Evolutionary conservation across 805 yeast species (phyloP).

Genomic region (Saturnispora dispora): DNA sequence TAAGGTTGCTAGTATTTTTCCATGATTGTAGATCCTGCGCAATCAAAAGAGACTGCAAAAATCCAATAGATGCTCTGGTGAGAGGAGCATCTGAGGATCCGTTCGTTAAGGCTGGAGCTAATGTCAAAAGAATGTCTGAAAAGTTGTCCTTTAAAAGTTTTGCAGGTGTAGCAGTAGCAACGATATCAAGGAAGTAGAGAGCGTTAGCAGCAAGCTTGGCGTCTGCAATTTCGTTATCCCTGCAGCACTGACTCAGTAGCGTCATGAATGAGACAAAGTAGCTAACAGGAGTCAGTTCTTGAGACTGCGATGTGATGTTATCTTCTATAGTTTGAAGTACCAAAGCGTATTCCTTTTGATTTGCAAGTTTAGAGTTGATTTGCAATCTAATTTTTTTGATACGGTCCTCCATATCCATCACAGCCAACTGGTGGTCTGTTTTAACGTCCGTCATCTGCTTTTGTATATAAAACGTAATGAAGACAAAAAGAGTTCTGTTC

Average conservation of each 20-base stretch:
- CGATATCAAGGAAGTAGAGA: conserved; percentile 71
- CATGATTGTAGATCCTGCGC: conserved; percentile 80
- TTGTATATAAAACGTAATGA: background rate
- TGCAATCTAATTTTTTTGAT: conserved; percentile 64
- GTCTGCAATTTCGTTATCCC: conserved; percentile 47
- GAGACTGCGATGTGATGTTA: conserved; percentile 59
- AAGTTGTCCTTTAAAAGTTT: conserved; percentile 65
- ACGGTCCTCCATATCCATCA: conserved; percentile 50
- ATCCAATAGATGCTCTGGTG: conserved; percentile 75
- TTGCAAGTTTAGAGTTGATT: conserved; percentile 67
- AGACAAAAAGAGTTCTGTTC: background rate
- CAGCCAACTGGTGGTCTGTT: conserved; percentile 13
- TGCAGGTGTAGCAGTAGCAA: conserved; percentile 66
- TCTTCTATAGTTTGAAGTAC: conserved; percentile 87
- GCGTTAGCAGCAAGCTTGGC: conserved; percentile 60
- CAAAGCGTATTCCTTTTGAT: conserved; percentile 78
- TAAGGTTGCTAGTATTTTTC: conserved; percentile 44
- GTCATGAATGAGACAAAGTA: conserved; percentile 81
- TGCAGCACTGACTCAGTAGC: conserved; percentile 64
- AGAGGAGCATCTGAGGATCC: conserved; percentile 70
- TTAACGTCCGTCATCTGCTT: conserved; percentile 3
- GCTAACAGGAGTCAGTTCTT: conserved; percentile 59
- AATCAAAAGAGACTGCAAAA: conserved; percentile 65
- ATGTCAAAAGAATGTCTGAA: conserved; percentile 62
- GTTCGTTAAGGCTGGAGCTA: conserved; percentile 73